These are phyloP conservation scores for Penicillium samsonianum DNA, from an alignment of 495 filamentous ascomycete species.

Conservation along the genomic window DNA sequence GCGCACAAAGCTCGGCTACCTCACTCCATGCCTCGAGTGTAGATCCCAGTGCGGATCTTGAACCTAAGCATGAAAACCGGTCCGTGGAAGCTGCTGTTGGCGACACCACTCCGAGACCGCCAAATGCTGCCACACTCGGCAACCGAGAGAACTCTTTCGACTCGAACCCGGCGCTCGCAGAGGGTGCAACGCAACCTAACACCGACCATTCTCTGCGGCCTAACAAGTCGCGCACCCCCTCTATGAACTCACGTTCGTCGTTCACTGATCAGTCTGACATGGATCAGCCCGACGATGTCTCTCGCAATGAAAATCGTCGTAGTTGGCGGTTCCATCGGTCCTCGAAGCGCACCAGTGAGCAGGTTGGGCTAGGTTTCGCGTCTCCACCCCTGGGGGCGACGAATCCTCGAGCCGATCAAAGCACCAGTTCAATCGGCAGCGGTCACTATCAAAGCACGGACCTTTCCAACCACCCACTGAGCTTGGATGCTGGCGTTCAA, in stretches of 20 bases:
- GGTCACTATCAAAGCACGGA: slow-evolving; percentile 42
- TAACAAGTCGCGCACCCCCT: slow-evolving; percentile 65
- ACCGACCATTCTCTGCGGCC: slow-evolving; percentile 60
- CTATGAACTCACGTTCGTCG: slow-evolving; percentile 69
- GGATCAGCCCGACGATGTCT: slow-evolving; percentile 64
- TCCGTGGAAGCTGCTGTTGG: slow-evolving; percentile 26
- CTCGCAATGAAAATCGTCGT: slow-evolving; percentile 58
- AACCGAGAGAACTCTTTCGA: slow-evolving; percentile 27
- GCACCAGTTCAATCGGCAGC: slow-evolving; percentile 69
- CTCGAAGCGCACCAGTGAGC: slow-evolving; percentile 56
- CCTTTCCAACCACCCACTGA: slow-evolving; percentile 42
- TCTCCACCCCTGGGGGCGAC: slow-evolving; percentile 58
- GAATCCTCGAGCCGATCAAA: slow-evolving; percentile 65
- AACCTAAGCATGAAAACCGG: slow-evolving; percentile 20
- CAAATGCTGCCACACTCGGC: slow-evolving; percentile 27
- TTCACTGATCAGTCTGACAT: slow-evolving; percentile 75
- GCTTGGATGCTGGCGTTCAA: slow-evolving; percentile 40
- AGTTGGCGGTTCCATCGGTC: slow-evolving; percentile 71
- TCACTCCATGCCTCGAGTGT: slow-evolving; percentile 58
- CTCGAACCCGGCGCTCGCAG: slow-evolving; percentile 21
- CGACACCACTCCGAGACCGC: slow-evolving; percentile 37
- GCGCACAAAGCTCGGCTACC: slow-evolving; percentile 81
- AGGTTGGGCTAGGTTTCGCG: slow-evolving; percentile 42
- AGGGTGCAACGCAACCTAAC: slow-evolving; percentile 20
- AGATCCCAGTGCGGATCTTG: slow-evolving; percentile 25